These are phyloP conservation scores for Verticillium isaacii DNA, from an alignment of 2,329 filamentous ascomycete genomes.

Conservation along the genomic window DNA sequence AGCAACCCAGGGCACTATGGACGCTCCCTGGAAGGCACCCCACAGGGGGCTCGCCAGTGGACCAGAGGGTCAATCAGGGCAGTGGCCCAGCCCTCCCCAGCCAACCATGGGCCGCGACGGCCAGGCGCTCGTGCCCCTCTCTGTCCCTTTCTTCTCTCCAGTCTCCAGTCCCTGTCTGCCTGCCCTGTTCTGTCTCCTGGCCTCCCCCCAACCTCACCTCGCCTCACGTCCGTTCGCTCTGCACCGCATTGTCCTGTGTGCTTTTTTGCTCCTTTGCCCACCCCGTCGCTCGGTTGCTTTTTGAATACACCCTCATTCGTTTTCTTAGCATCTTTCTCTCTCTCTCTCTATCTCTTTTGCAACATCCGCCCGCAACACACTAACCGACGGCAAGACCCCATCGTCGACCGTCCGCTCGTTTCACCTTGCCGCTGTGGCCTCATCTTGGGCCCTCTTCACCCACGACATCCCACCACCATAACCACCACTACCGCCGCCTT, in stretches of 20 bases:
- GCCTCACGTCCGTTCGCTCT: neutral
- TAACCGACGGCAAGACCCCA: neutral
- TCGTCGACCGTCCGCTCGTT: slow-evolving; percentile 18
- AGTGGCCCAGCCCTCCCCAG: neutral
- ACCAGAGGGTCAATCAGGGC: neutral
- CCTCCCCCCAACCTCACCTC: neutral
- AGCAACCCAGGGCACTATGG: neutral
- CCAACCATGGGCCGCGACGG: neutral
- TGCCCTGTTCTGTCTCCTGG: neutral
- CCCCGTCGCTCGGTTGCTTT: neutral
- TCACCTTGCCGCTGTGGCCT: slow-evolving; percentile 18
- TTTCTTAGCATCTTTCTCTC: slow-evolving; percentile 7
- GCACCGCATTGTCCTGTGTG: neutral
- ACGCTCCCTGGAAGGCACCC: neutral
- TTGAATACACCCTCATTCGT: neutral
- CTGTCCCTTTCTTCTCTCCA: neutral
- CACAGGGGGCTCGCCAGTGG: neutral
- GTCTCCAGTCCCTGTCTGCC: neutral
- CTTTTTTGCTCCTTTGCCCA: neutral
- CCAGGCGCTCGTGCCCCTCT: neutral
- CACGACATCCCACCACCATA: neutral
- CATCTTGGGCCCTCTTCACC: slow-evolving; percentile 9
- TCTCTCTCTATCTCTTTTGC: neutral
- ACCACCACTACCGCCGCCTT: slow-evolving; percentile 12
- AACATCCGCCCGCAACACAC: neutral